phyloP scores from a whole-genome alignment of 495 filamentous ascomycete species.

The Podospora tetraspora region DNA sequence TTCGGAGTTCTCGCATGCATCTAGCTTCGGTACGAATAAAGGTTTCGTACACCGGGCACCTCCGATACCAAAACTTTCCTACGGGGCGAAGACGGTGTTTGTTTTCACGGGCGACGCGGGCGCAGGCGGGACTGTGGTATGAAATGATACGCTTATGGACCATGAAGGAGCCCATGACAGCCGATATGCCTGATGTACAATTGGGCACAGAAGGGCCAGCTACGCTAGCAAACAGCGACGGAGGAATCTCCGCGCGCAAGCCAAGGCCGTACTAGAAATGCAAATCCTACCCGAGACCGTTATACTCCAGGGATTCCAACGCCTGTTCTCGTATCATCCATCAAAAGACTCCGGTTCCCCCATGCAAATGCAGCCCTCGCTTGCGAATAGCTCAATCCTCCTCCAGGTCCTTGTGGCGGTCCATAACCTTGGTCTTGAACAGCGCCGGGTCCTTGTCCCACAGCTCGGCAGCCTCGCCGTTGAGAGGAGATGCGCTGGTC shows the following conservation, averaged over 20 bases:
- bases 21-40: constrained; percentile 50
- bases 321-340: constrained; percentile 20
- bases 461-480: constrained; percentile 90
- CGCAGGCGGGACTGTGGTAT: constrained; percentile 7
- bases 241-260: constrained; percentile 27
- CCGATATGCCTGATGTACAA: constrained; percentile 32
- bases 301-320: constrained; percentile 23
- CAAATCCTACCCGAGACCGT: constrained; percentile 23
- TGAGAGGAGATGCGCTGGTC: constrained; percentile 80
- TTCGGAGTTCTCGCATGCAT: constrained; percentile 49
- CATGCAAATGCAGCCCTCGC: constrained; percentile 11
- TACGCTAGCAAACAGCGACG: constrained; percentile 25
- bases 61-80: constrained; percentile 30
- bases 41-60: constrained; percentile 36
- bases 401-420: constrained; percentile 52
- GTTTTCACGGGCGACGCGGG: constrained; percentile 9
- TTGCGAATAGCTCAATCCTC: constrained; percentile 40
- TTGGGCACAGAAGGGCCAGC: constrained; percentile 16
- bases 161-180: constrained; percentile 22
- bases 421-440: constrained; percentile 69
- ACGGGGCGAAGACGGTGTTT: constrained; percentile 16
- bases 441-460: constrained; percentile 88
- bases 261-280: constrained; percentile 30
- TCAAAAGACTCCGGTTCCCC: constrained; percentile 40
- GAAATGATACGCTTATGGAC: constrained; percentile 31